Base-by-base conservation (phyloP, 2,329 filamentous ascomycete genomes). In the Phyllosticta ampelicida region DNA sequence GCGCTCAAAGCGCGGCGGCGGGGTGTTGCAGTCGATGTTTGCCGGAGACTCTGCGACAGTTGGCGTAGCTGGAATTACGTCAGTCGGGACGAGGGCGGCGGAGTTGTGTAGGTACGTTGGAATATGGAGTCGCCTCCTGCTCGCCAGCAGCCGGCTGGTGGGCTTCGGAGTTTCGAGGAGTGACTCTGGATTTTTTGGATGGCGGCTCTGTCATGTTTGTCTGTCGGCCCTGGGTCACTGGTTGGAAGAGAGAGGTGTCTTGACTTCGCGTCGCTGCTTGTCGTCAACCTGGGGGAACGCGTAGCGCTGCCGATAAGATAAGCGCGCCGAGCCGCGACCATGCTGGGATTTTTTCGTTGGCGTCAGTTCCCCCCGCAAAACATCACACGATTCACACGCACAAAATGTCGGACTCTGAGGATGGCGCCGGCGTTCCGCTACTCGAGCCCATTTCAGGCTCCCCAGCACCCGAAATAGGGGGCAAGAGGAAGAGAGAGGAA, bases 321-420 rank as follows among this genome's bases (percentile, higher is more conserved):
- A 58, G 23, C 36, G 13, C 36, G 36, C 36, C 36, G 36, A 44
- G 36, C 55, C 56, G 54, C 30, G 23, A 48, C 20, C 21, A 26
- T 26, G 23, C 28, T 56, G 11, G 23, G 50, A 53, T 53, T 59
- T 59, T 55, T 29, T 48, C 23, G 23, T 30, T 23, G 20, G 29
- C 26, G 29, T 51, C 9, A 19, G 18, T 9, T 44, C 18, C 53
- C 18, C 62, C 58, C 61, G 60, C 30, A 26, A 52, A 58, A 64
- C 65, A 65, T 62, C 62, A 51, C 56, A 54, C 53, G 23, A 26
- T 13, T 26, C 18, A 30, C n/a, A 29, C 28, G 53, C 26, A 64
- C 67, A 67, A 58, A 59, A 77, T 77, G 75, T 75, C 75, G 55
- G 75, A 75, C 63, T 71, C 73, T 9, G 75, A 75, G 49, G 65